These are phyloP conservation scores for Yamadazyma siamensis DNA, from an alignment of 1,139 yeast species.

Conservation along the genomic window DNA sequence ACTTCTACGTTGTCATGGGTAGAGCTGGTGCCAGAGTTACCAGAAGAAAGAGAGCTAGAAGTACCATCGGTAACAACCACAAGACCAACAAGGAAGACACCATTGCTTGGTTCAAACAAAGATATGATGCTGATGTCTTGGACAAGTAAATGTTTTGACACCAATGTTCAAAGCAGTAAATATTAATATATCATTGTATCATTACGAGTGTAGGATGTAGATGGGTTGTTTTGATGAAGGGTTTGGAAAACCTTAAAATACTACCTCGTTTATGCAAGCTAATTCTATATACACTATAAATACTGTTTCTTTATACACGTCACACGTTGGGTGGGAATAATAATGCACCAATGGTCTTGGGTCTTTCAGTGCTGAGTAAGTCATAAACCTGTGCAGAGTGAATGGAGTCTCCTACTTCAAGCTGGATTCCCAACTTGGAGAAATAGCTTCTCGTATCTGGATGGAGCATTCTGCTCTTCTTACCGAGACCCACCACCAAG, in stretches of 20 bases:
- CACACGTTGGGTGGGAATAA: conserved; percentile 69
- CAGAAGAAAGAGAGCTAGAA: conserved; percentile 97
- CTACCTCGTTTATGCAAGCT: too few species aligned
- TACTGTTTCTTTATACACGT: too few species aligned
- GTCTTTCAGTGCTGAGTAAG: conserved; percentile 75
- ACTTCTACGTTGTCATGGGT: conserved; percentile 98
- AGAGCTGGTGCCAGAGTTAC: conserved; percentile 99
- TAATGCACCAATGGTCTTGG: conserved; percentile 65
- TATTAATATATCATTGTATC: too few species aligned
- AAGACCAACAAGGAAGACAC: conserved; percentile 90
- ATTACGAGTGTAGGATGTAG: too few species aligned
- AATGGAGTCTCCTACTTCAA: conserved; percentile 64
- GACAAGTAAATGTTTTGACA: conserved; percentile 61
- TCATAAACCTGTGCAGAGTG: conserved; percentile 74
- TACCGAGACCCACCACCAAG: conserved; percentile 67
- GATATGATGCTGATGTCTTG: conserved; percentile 98
- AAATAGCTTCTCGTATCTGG: conserved; percentile 49
- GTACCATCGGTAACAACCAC: conserved; percentile 90
- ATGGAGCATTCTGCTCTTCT: conserved; percentile 58
- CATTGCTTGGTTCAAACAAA: conserved; percentile 98
- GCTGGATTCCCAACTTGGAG: conserved; percentile 58
- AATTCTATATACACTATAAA: too few species aligned
- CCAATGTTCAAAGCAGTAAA: too few species aligned
- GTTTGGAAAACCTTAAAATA: too few species aligned
- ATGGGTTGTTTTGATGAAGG: too few species aligned